Conservation (phyloP, 805 yeast genomes). For the Wickerhamomyces queroliae region DNA sequence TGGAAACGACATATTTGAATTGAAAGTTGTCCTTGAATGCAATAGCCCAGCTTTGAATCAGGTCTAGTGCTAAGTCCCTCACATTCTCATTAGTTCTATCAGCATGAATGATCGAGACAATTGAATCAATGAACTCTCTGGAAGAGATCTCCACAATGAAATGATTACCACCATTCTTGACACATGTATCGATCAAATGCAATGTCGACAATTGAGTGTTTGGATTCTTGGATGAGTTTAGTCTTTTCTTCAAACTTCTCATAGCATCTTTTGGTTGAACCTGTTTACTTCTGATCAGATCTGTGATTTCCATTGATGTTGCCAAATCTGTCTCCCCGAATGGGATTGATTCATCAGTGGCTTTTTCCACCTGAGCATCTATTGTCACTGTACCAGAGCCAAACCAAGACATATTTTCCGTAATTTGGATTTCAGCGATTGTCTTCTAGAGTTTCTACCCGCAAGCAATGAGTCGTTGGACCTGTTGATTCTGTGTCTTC, state of each 20-base stretch:
- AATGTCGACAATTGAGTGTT: conserved; percentile 72
- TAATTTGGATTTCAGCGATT: too few relatives aligned
- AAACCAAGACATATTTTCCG: conserved; percentile 24
- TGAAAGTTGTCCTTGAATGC: conserved; percentile 67
- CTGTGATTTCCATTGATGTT: conserved; percentile 79
- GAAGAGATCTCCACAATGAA: conserved; percentile 75
- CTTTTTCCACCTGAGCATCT: conserved; percentile 62
- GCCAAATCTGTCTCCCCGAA: conserved; percentile 81
- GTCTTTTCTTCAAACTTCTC: conserved; percentile 74
- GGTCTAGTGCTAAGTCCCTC: conserved; percentile 50
- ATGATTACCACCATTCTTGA: conserved; percentile 89
- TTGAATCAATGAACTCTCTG: conserved; percentile 80
- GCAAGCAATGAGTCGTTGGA: background rate
- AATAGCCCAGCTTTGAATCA: conserved; percentile 73
- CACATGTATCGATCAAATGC: conserved; percentile 76
- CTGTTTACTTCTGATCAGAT: conserved; percentile 74
- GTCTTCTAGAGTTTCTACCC: background rate
- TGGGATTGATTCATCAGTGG: conserved; percentile 88
- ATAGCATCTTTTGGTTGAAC: conserved; percentile 77
- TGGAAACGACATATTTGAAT: conserved; percentile 55
- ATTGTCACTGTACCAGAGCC: conserved; percentile 8
- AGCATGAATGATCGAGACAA: conserved; percentile 41
- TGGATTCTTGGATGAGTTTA: conserved; percentile 64
- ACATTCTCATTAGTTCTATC: conserved; percentile 44
- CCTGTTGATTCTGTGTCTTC: background rate